Conservation (phyloP, 345 rosid species). For the Citrus unshiu region DNA sequence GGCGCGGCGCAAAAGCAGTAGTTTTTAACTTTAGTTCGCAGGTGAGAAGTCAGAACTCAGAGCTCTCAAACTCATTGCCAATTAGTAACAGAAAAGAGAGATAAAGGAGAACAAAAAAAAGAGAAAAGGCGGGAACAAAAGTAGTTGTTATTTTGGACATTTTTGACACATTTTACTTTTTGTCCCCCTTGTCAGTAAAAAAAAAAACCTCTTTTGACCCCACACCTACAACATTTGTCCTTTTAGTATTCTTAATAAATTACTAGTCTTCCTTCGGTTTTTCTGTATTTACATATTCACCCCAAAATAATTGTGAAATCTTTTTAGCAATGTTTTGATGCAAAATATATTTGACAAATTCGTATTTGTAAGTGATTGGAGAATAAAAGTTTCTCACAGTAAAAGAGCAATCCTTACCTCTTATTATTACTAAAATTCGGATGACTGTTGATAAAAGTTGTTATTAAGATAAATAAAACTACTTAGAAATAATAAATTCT, state of each 20-base stretch:
- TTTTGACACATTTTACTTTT: conserved; percentile 20
- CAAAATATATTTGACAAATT: not conserved
- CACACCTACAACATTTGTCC: not conserved
- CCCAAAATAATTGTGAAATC: not conserved
- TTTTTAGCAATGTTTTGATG: no score
- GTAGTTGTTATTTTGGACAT: conserved; percentile 28
- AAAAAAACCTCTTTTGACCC: not conserved
- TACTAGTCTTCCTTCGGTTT: not conserved
- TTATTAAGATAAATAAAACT: no score
- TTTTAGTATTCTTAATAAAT: not conserved
- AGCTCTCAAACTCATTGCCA: no score
- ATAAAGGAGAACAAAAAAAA: not conserved
- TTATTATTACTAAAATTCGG: no score
- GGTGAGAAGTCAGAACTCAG: not conserved
- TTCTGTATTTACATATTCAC: not conserved
- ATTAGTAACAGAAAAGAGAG: not conserved
- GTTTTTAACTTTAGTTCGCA: not conserved
- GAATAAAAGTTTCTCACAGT: no score
- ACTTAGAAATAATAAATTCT: no score
- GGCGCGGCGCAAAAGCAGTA: not conserved
- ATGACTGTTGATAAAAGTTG: no score
- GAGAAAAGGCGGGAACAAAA: conserved; percentile 28
- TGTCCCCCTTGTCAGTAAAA: conserved; percentile 13
- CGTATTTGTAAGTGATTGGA: no score
- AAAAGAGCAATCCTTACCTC: no score